Base-by-base conservation (phyloP, 1,284 basidiomycete genomes). In the Trichosporon sp. region DNA sequence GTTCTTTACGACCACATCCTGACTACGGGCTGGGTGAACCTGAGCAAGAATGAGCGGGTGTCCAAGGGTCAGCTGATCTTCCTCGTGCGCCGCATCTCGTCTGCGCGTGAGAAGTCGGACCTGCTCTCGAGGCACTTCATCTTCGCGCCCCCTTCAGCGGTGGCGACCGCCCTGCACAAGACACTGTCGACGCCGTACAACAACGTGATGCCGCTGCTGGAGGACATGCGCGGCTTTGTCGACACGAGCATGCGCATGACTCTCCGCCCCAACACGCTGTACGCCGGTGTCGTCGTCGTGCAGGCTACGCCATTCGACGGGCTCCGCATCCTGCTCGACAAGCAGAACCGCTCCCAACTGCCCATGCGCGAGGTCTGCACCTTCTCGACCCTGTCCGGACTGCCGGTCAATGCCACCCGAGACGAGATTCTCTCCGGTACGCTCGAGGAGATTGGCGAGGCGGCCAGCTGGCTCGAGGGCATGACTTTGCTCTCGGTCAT, bases 301-400 rank as follows among this genome's bases (percentile, higher is more conserved):
- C 84, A 86, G 75, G 84, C 85, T 0, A 81, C 85, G 2, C 84
- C 85, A 0, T 85, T 84, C 66, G 84, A 85, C 59, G 85, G 85
- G 1, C 78, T 86, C 4, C 80, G 83, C 19, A 80, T 86, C 64
- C 75, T 85, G 38, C 80, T 85, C 51, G 78, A 80, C 65, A 78
- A 81, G 46, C 72, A 74, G 48, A 78, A 80, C 69, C 80, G 85
- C 65, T 80, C 83, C 38, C 81, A 84, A 71, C 73, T 86, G 32
- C 85, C 85, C 0, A 81, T 83, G 78, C 75, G 81, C 8, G 81
- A 84, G 71, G 65, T 85, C 2, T 82, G 83, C 65, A 68, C 75
- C 6, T 75, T 84, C 46, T 74, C 69, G 14, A 72, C 54, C 11
- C 72, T 63, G 26, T 73, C 64, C 12, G 74, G 67, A 21, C 65